A percentile compares a stretch with the other conserved stretches of the same genome.
Conservation (phyloP, 805 yeast genomes). For the Candida vaughaniae region DNA sequence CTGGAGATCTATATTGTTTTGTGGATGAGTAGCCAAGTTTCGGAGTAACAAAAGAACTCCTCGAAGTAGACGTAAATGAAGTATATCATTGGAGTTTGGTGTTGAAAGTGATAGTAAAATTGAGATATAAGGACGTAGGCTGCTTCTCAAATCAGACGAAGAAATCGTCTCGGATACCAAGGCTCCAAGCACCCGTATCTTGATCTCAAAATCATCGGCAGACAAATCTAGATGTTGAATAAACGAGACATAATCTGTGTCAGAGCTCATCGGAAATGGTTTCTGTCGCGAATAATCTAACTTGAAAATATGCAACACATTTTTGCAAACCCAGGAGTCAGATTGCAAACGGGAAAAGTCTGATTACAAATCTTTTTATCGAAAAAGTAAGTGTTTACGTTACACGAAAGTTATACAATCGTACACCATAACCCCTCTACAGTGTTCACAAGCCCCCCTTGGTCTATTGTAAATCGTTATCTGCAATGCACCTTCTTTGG, state of each 20-base stretch:
- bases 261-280: slow-evolving; percentile 44
- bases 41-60: slow-evolving; percentile 51
- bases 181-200: slow-evolving; percentile 3
- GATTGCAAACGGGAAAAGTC: no score
- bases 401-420: no score
- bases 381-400: no score
- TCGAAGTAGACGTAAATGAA: slow-evolving; percentile 36
- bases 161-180: slow-evolving; percentile 2
- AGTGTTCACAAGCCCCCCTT: no score
- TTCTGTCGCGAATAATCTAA: slow-evolving; percentile 57
- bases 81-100: slow-evolving; percentile 6
- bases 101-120: background rate
- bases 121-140: slow-evolving; percentile 1
- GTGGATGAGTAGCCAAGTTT: slow-evolving; percentile 37
- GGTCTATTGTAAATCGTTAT: no score
- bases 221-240: slow-evolving; percentile 2
- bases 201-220: slow-evolving; percentile 4
- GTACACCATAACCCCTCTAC: no score
- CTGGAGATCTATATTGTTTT: slow-evolving; percentile 8
- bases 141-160: slow-evolving; percentile 1
- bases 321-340: no score
- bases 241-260: slow-evolving; percentile 26
- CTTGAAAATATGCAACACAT: no score
- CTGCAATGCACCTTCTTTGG: no score
- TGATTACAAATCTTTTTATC: no score